Evolutionary conservation across 108 stramenopile genomes (phyloP).

Genomic region (Fistulifera solaris): DNA sequence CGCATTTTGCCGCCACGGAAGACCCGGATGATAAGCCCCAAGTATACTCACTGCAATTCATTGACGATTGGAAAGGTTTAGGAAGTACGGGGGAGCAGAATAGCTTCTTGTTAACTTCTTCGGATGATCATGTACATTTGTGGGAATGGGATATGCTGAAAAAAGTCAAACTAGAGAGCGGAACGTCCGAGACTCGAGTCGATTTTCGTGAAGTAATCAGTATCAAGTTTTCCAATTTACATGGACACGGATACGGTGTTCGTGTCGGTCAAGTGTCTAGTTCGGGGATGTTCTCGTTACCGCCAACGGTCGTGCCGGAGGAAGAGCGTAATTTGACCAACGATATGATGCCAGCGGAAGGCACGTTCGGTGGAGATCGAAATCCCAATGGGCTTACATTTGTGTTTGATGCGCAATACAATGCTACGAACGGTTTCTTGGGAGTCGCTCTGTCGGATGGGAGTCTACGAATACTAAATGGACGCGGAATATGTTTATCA

Average conservation of each 20-base stretch:
- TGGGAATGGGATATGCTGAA: conserved; percentile 42
- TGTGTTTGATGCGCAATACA: conserved; percentile 77
- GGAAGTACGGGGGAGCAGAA: conserved; percentile 12
- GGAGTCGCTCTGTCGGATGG: conserved; percentile 82
- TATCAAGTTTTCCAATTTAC: conserved; percentile 30
- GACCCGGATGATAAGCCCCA: conserved; percentile 59
- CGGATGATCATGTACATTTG: conserved; percentile 69
- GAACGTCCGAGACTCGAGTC: conserved; percentile 5
- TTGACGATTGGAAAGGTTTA: conserved; percentile 52
- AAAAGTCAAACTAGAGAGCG: not conserved
- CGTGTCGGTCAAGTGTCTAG: conserved; percentile 25
- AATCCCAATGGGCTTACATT: conserved; percentile 70
- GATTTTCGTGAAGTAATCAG: conserved; percentile 43
- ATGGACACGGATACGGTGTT: conserved; percentile 37
- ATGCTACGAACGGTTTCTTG: conserved; percentile 51
- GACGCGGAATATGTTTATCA: conserved; percentile 49
- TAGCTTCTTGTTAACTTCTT: conserved; percentile 58
- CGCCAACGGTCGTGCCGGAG: conserved; percentile 17
- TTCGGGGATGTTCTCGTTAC: not conserved
- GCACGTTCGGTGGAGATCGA: conserved; percentile 64
- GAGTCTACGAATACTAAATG: conserved; percentile 50
- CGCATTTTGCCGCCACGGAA: conserved; percentile 7
- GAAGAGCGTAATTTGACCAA: not conserved
- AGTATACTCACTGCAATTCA: conserved; percentile 72
- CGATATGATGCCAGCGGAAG: not conserved